Percentiles rank a stretch among this genome's conserved stretches.
These are phyloP conservation scores for Phyllosticta paracitricarpa DNA, from an alignment of 2,329 filamentous ascomycete genomes.

Conservation along the genomic window DNA sequence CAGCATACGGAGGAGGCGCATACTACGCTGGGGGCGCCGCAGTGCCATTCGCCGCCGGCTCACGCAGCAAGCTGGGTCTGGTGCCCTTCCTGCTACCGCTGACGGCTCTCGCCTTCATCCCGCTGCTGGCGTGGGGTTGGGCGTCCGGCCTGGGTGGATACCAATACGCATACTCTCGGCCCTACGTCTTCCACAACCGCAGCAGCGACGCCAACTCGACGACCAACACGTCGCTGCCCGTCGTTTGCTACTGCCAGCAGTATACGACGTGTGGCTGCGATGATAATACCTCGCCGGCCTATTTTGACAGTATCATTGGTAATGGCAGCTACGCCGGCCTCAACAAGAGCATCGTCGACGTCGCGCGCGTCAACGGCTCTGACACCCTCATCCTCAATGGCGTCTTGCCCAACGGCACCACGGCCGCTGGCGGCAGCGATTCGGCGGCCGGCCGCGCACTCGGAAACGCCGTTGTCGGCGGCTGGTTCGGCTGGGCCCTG, in stretches of 20 bases:
- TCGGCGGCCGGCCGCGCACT: slow-evolving; percentile 10
- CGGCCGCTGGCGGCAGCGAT: slow-evolving; percentile 29
- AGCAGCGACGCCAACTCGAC: slow-evolving; percentile 31
- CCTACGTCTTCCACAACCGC: slow-evolving; percentile 43
- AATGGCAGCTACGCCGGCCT: slow-evolving; percentile 46
- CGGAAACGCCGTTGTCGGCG: neutral
- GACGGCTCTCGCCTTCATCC: slow-evolving; percentile 47
- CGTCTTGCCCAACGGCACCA: slow-evolving; percentile 54
- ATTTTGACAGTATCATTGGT: slow-evolving; percentile 50
- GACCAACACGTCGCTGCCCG: slow-evolving; percentile 49
- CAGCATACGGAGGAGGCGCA: slow-evolving; percentile 49
- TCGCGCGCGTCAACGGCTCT: slow-evolving; percentile 54
- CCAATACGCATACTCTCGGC: slow-evolving; percentile 48
- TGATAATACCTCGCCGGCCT: slow-evolving; percentile 48
- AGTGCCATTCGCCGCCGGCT: slow-evolving; percentile 52
- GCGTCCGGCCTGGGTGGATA: slow-evolving; percentile 43
- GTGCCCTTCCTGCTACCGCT: slow-evolving; percentile 40
- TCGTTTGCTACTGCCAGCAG: slow-evolving; percentile 52
- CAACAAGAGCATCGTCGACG: slow-evolving; percentile 52
- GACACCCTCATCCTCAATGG: slow-evolving; percentile 62
- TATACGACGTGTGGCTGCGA: slow-evolving; percentile 57
- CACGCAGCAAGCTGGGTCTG: slow-evolving; percentile 37
- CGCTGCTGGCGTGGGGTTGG: slow-evolving; percentile 49
- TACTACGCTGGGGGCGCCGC: slow-evolving; percentile 55
- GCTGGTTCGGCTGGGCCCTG: neutral